Percentiles rank a stretch among this genome's conserved stretches.
Evolutionary conservation across 1,284 basidiomycete genomes (phyloP).

Genomic region (Trametes hirsuta): DNA sequence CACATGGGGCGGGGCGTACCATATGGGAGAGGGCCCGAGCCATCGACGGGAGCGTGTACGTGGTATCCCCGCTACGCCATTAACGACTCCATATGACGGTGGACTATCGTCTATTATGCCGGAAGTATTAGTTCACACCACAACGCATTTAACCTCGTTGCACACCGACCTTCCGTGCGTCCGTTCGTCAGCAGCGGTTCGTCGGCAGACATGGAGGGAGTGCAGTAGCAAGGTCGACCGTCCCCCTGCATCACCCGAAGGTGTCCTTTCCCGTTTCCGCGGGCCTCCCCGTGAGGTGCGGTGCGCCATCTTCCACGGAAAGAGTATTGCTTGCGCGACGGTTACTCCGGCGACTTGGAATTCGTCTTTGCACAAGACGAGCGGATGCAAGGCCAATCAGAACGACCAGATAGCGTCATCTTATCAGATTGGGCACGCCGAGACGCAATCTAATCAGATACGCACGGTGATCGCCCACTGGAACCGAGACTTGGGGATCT

Average conservation of each 20-base stretch:
- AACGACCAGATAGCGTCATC: constrained; percentile 8
- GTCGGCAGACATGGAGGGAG: constrained; percentile 14
- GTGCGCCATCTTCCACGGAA: no score
- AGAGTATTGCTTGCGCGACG: neutral
- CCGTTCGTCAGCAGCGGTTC: constrained; percentile 5
- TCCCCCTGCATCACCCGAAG: neutral
- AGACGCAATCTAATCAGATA: constrained; percentile 12
- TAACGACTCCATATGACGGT: neutral
- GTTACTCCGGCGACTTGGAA: neutral
- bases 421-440: constrained; percentile 16
- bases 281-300: no score
- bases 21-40: constrained; percentile 18
- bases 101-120: neutral
- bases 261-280: no score
- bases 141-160: neutral
- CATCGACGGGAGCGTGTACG: neutral
- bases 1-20: constrained; percentile 1
- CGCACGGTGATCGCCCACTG: neutral
- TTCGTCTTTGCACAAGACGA: neutral
- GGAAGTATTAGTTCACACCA: neutral
- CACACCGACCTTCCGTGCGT: neutral
- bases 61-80: neutral
- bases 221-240: no score
- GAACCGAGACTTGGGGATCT: no score
- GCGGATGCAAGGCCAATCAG: constrained; percentile 10